These are phyloP conservation scores for Allium cepa DNA, from an alignment of 106 monocot species.

Conservation along the genomic window DNA sequence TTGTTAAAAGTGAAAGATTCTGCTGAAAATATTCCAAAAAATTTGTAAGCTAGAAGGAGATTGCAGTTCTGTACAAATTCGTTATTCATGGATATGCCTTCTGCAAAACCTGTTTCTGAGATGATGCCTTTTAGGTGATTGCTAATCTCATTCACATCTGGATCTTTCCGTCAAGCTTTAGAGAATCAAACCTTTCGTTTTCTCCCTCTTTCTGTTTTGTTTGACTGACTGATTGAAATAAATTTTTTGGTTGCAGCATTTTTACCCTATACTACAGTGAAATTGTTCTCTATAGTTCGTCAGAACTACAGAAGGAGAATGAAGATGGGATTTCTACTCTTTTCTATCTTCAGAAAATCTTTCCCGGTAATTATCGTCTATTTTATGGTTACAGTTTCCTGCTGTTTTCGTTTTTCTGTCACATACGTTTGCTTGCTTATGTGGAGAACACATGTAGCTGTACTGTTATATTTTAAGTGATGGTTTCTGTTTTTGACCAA, in stretches of 20 bases:
- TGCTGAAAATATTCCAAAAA: slow-evolving; percentile 88
- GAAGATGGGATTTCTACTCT: slow-evolving; percentile 94
- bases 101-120: slow-evolving; percentile 76
- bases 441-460: not conserved
- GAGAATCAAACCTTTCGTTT: not conserved
- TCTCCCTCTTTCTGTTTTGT: slow-evolving; percentile 6
- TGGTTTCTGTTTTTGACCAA: no score
- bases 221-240: not conserved
- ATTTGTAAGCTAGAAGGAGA: slow-evolving; percentile 89
- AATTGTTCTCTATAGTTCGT: slow-evolving; percentile 85
- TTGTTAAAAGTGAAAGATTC: slow-evolving; percentile 92
- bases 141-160: not conserved
- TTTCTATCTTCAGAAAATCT: slow-evolving; percentile 99
- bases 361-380: slow-evolving; percentile 54
- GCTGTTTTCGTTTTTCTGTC: not conserved
- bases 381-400: not conserved
- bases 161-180: not conserved
- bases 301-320: slow-evolving; percentile 72
- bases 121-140: slow-evolving; percentile 89
- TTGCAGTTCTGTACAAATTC: slow-evolving; percentile 93
- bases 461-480: no score
- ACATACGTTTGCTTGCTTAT: not conserved
- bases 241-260: slow-evolving; percentile 32
- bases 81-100: slow-evolving; percentile 92
- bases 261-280: slow-evolving; percentile 98